Evolutionary conservation across 2,329 filamentous ascomycete species (phyloP), one percentile per base, ranked within the genome.

Genomic region (Alternaria novae-zelandiae): DNA sequence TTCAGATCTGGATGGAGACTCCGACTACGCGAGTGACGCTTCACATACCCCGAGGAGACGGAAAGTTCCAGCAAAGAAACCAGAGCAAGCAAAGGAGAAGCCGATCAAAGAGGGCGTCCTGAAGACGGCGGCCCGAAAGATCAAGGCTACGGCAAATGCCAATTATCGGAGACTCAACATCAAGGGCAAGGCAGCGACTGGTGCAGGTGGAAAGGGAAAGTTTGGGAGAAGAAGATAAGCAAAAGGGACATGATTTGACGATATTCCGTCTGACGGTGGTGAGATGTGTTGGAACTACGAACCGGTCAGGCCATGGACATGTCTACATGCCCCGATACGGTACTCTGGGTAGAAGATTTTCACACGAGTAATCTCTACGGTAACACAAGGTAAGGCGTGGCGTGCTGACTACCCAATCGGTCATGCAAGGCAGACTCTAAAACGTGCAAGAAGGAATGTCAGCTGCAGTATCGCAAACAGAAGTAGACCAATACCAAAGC

Each of bases 111-210:
- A 70, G 45, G 74, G 73, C 51, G 58, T 73, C 20, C 67, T 80
- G 2, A 82, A 80, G 68, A 81, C 76, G 54, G 79, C 77, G 43
- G 77, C 75, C 26, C 78, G 79, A 32, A 85, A 83, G 66, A 79
- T 84, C 59, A 83, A 82, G 61, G 80, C 82, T 15, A 76, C 77
- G 23, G 82, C 82, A 25, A 81, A 85, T 69, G 81, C 83, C 23
- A 86, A 86, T 59, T 85, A 81, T 67, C 78, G 81, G 17, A 78
- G 72, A 63, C 78, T 86, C 28, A 86, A 86, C 64, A 85, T 86
- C 74, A 85, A 83, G 75, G 82, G 82, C 64, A 83, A 84, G 71
- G 82, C 81, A 45, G 78, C 76, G 65, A 74, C 59, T 13, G 71
- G 72, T 51, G 79, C 78, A 20, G 71, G 73, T 54, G 79, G 78